Conservation (phyloP, 495 filamentous ascomycete genomes). For the Bathelium albidoporum region DNA sequence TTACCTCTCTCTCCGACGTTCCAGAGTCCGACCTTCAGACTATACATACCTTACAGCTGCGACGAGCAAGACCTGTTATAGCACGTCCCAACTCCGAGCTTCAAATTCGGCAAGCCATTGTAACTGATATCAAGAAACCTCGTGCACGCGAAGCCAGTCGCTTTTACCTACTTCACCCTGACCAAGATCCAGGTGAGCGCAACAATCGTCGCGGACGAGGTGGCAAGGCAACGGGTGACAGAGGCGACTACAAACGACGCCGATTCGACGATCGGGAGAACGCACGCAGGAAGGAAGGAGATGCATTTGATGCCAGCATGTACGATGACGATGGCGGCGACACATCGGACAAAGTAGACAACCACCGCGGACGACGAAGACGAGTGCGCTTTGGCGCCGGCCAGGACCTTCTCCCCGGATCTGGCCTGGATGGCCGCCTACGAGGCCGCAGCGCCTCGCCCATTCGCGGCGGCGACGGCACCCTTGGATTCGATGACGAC, state of each 20-base stretch:
- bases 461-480: constrained; percentile 49
- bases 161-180: constrained; percentile 84
- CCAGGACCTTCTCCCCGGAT: constrained; percentile 29
- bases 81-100: constrained; percentile 59
- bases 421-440: constrained; percentile 36
- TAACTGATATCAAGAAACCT: constrained; percentile 65
- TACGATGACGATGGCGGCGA: constrained; percentile 56
- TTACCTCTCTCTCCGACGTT: constrained; percentile 48
- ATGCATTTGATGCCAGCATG: constrained; percentile 58
- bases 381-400: constrained; percentile 25
- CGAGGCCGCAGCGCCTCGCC: constrained; percentile 68
- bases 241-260: constrained; percentile 48
- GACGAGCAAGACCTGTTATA: constrained; percentile 52
- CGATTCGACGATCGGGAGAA: constrained; percentile 49
- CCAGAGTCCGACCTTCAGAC: constrained; percentile 29
- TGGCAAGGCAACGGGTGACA: constrained; percentile 25
- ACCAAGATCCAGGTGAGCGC: constrained; percentile 73
- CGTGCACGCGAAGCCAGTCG: constrained; percentile 71
- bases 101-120: constrained; percentile 60
- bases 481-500: constrained; percentile 39
- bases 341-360: constrained; percentile 17
- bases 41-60: constrained; percentile 32
- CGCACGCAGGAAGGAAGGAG: constrained; percentile 36
- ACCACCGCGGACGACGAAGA: constrained; percentile 25
- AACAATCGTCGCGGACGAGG: constrained; percentile 35